Evolutionary conservation across 208 protist genomes (phyloP), one percentile per base, ranked within the genome.

Genomic region (Leishmania arabica): DNA sequence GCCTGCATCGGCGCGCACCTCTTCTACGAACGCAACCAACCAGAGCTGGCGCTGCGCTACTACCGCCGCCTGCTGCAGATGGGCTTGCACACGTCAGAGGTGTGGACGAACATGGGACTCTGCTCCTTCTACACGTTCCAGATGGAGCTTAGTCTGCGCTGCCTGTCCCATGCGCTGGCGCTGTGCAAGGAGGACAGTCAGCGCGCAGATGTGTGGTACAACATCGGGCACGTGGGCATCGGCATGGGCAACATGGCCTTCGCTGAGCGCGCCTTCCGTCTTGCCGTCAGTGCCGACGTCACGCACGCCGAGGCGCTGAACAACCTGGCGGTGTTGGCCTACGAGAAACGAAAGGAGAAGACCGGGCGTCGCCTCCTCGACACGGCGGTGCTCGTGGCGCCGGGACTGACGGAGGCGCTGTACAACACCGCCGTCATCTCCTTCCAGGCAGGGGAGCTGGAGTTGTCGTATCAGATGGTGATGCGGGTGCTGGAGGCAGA

Each of bases 71-170:
- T 99, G 31, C 85, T 99, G 45, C 96, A 99, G 88, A 99, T 99
- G 97, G 98, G 98, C 15, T 85, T 99, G 31, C 84, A 95, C 77
- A 97, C 80, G 40, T 80, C 94, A 15, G 98, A 99, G 87, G 79
- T 99, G 45, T 99, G 98, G 98, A 98, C 95, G 69, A 99, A 99
- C 85, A 82, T 99, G 56, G 98, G 94, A 51, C 89, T 99, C 68
- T 99, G 92, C 83, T 98, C 97, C 82, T 99, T 98, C 85, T 97
- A 97, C 90, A 89, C 95, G 31, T 96, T 90, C 15, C 96, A 99
- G 86, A 95, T 98, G 82, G 98, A 99, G 83, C 92, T 99, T 68
- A 91, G 95, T 24, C 91, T 99, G 13, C 92, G 87, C 80, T 99
- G 96, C 84, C 94, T 99, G 49, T 95, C 98, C 76, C 87, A 91